Base-by-base conservation (phyloP, 352 stramenopile species). In the Phytophthora europaea region DNA sequence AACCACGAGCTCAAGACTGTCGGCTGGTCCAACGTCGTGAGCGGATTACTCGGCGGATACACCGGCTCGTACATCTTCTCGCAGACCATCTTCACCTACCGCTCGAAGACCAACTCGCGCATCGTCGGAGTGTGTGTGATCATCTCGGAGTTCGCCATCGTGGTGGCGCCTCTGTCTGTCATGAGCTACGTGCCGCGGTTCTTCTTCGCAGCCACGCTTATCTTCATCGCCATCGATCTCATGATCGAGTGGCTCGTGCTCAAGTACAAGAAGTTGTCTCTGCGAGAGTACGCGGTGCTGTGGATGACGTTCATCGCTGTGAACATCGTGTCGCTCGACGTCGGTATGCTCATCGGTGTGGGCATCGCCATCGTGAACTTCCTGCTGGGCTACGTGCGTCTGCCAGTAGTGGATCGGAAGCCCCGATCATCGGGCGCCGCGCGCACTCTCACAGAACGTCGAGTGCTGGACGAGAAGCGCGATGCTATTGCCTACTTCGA, bases 51-150 rank as follows among this genome's bases (percentile, higher is more conserved):
- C 0, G 97, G 98, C 28, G 98, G 98, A 50, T 99, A 99, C 85
- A 99, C 97, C 12, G 98, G 98, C 12, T 98, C 89, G 26, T 99
- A 99, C 80, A 99, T 99, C 66, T 99, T 99, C 79, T 98, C 85
- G 31, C 98, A 99, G 85, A 99, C 96, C 33, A 99, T 99, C 65
- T 99, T 99, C 80, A 99, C 97, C 15, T 98, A 94, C 74, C 87
- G 94, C 20, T 97, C 94, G 65, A 91, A 92, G 55, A 91, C 91
- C 70, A 94, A 98, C 73, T 95, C 88, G 38, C 80, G 94, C 22
- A 91, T 97, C 61, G 95, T 98, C 57, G 96, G 96, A 48, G 26
- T 97, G 1, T 91, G 96, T 51, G 92, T 98, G 60, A 94, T 97
- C 45, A 40, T 91, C 52, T 87, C 76, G 6, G 93, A 98, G 72